Conservation (phyloP, 2,329 filamentous ascomycete species). For the Fusarium annulatum region DNA sequence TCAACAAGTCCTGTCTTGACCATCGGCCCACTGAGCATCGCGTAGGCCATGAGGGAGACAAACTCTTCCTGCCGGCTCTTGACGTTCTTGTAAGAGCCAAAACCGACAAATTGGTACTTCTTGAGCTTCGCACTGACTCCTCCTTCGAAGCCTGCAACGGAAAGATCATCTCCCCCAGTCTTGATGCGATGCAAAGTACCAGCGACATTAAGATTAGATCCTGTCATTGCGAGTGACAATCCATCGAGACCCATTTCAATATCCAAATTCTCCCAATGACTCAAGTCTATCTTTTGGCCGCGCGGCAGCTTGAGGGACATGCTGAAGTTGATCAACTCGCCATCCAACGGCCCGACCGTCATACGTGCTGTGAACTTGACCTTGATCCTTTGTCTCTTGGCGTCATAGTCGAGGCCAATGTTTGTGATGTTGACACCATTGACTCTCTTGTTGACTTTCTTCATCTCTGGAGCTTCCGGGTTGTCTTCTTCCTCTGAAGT, state of each 20-base stretch:
- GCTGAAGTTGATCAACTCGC: background rate
- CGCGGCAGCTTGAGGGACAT: background rate
- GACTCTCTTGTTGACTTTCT: background rate
- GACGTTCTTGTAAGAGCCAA: background rate
- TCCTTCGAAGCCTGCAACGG: background rate
- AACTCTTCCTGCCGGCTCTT: background rate
- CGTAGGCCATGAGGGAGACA: background rate
- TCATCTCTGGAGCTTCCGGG: background rate
- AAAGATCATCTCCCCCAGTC: fast-evolving
- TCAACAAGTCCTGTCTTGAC: background rate
- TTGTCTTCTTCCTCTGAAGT: background rate
- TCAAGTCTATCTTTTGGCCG: background rate
- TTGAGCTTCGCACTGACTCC: background rate
- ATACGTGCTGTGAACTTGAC: background rate
- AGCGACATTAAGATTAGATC: background rate
- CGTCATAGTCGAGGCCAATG: background rate
- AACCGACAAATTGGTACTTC: background rate
- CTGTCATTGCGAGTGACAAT: background rate
- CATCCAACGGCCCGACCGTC: background rate
- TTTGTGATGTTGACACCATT: background rate
- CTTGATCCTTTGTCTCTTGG: background rate
- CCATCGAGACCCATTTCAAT: background rate
- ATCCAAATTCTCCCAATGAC: background rate
- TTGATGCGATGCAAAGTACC: background rate
- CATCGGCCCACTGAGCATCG: background rate